phyloP scores from a whole-genome alignment of 2,329 filamentous ascomycete genomes.

The Pestalotiopsis sp. region DNA sequence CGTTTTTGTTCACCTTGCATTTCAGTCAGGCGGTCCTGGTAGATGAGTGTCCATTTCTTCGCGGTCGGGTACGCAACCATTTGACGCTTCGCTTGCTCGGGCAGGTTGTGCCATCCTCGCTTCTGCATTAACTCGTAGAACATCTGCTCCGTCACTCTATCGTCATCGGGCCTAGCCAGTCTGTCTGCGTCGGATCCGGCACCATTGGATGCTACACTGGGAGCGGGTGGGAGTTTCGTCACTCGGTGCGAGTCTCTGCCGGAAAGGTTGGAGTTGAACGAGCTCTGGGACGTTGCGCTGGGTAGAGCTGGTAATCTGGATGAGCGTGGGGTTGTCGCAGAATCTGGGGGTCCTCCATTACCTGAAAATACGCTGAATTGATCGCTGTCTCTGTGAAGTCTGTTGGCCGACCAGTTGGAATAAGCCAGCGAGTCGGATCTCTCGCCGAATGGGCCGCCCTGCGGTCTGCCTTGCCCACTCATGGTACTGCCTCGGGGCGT shows the following conservation, averaged over 20 bases:
- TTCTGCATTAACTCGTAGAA: constrained; percentile 96
- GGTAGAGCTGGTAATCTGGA: constrained; percentile 53
- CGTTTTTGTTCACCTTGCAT: constrained; percentile 94
- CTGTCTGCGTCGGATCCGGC: constrained; percentile 54
- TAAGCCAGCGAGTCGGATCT: constrained; percentile 59
- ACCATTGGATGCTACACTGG: constrained; percentile 13
- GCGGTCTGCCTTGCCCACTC: constrained; percentile 47
- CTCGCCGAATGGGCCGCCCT: constrained; percentile 54
- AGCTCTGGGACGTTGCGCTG: constrained; percentile 59
- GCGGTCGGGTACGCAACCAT: constrained; percentile 93
- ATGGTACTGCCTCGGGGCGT: constrained; percentile 54
- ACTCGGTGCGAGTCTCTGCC: constrained; percentile 60
- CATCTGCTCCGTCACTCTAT: constrained; percentile 84
- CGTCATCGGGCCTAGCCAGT: constrained; percentile 76
- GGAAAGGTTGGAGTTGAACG: constrained; percentile 49
- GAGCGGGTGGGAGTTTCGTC: constrained; percentile 51
- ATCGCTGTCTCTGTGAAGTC: constrained; percentile 41
- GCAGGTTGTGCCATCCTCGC: constrained; percentile 94
- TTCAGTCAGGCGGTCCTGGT: constrained; percentile 92
- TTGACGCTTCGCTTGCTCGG: constrained; percentile 90
- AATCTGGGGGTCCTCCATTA: constrained; percentile 49
- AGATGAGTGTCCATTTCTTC: constrained; percentile 97
- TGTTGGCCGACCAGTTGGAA: constrained; percentile 21
- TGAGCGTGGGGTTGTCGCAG: constrained; percentile 43
- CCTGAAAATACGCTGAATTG: constrained; percentile 60